Conservation (phyloP, 192 early-diverging fungal species). For the Rhizophagus prolifer region DNA sequence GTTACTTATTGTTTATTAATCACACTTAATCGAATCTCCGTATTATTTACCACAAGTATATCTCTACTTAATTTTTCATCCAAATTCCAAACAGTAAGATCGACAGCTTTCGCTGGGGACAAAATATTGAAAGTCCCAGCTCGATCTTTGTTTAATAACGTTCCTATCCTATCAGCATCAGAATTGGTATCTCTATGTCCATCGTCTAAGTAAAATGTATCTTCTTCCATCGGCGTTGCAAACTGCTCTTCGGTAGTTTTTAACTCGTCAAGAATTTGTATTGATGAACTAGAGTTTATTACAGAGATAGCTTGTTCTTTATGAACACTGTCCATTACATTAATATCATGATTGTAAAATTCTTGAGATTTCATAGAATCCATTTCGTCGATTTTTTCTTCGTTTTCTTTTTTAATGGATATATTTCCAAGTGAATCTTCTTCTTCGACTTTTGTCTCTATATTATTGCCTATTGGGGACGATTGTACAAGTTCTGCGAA, state of each 20-base stretch:
- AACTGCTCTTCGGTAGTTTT: neutral
- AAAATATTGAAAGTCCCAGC: constrained; percentile 16
- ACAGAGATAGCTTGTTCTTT: neutral
- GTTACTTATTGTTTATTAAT: neutral
- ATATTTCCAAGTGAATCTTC: neutral
- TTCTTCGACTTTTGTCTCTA: neutral
- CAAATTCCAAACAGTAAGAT: neutral
- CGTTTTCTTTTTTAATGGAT: neutral
- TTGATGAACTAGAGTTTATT: neutral
- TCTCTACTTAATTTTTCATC: constrained; percentile 12
- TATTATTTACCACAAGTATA: constrained; percentile 22
- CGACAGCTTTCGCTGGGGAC: neutral
- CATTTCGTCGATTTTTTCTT: neutral
- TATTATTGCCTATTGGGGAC: neutral
- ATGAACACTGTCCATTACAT: constrained; percentile 3
- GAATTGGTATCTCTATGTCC: constrained; percentile 13
- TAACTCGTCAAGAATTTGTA: neutral
- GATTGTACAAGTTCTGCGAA: neutral
- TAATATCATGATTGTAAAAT: neutral
- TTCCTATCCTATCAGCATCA: constrained; percentile 12
- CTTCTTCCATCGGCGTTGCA: constrained; percentile 10
- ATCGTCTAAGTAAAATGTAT: constrained; percentile 14
- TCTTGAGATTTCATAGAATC: neutral
- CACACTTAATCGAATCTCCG: neutral
- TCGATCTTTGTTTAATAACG: constrained; percentile 21